Base-by-base conservation (phyloP, 202 grass and related monocot genomes). In the Brachypodium distachyon region DNA sequence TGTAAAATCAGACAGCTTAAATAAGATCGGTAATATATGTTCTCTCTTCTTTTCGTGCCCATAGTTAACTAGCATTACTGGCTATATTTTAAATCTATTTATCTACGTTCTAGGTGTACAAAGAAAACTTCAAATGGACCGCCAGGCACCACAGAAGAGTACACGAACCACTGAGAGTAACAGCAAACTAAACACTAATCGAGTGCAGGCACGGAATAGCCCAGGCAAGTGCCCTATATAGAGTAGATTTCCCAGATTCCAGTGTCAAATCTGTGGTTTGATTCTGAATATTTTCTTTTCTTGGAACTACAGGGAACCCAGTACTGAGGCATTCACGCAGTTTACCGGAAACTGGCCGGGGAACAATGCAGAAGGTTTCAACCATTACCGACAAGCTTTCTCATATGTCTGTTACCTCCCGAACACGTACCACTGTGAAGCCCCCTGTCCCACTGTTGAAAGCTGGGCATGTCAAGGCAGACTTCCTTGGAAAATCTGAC, bases 51-150 rank as follows among this genome's bases (percentile, higher is more conserved):
- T 4, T 60, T 61, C 4, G 31, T 75, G 37, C 7, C 12, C 3
- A 8, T 65, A 52, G 39, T 25, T 67, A 67, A 12, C 34, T 40
- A 43, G 33, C 26, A 46, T 67, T 67, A 37, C 11, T 29, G 42
- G 9, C 9, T 55, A 39, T 55, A 66, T 58, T 58, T 58, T 60
- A 4, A 39, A 84, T 82, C 12, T 70, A 19, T 47, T 54, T 79
- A 50, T 62, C 4, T 17, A 67, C 72, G n/a, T 67, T 74, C 26
- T 72, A 98, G 95, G 87, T 72, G 91, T 88, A 29, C 95, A 94
- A 83, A 87, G 95, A 79, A 98, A 98, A 87, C 87, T 98, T 79
- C 81, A 92, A 53, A 76, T 98, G 79, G 95, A 95, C 61, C 89
- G 85, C n/a, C 95, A 87, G 85, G 74, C 60, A 61, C 52, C 85